phyloP scores from a whole-genome alignment of 2,329 filamentous ascomycete species.

The Colletotrichum ledebouriae region DNA sequence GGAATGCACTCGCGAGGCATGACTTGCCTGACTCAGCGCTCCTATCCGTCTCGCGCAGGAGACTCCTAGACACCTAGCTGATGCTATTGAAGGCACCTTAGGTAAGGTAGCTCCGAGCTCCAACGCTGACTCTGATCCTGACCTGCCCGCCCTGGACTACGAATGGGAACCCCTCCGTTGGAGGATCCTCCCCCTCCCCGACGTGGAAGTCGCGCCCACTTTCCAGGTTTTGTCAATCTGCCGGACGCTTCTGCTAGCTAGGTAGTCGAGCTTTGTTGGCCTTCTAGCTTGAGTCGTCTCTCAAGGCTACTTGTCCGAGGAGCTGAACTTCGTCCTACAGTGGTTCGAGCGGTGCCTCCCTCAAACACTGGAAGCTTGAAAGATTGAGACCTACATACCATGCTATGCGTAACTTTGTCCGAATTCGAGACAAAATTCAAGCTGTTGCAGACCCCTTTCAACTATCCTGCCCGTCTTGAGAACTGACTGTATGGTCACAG shows the following conservation, averaged over 20 bases:
- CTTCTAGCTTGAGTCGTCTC: slow-evolving; percentile 8
- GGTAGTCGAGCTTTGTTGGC: slow-evolving; percentile 3
- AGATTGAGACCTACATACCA: no score
- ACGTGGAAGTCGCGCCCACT: slow-evolving; percentile 8
- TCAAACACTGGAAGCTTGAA: slow-evolving; percentile 1
- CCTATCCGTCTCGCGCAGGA: no score
- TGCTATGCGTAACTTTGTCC: background rate
- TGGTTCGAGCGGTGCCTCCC: slow-evolving; percentile 7
- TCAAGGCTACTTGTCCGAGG: no score
- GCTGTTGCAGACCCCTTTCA: slow-evolving; percentile 3
- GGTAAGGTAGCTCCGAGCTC: no score
- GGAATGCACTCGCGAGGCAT: background rate
- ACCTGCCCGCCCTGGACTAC: background rate
- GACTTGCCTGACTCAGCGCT: slow-evolving; percentile 17
- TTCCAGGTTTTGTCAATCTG: background rate
- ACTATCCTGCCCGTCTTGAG: background rate
- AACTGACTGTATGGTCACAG: background rate
- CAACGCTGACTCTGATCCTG: background rate
- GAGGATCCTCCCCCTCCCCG: slow-evolving; percentile 2
- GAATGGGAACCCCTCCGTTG: background rate
- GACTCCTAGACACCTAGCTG: no score
- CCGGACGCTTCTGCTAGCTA: slow-evolving; percentile 4
- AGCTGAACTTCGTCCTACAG: no score
- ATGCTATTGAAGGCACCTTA: no score
- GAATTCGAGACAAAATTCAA: background rate